Conservation (phyloP, 352 stramenopile genomes). For the Globisporangium takayamanum region DNA sequence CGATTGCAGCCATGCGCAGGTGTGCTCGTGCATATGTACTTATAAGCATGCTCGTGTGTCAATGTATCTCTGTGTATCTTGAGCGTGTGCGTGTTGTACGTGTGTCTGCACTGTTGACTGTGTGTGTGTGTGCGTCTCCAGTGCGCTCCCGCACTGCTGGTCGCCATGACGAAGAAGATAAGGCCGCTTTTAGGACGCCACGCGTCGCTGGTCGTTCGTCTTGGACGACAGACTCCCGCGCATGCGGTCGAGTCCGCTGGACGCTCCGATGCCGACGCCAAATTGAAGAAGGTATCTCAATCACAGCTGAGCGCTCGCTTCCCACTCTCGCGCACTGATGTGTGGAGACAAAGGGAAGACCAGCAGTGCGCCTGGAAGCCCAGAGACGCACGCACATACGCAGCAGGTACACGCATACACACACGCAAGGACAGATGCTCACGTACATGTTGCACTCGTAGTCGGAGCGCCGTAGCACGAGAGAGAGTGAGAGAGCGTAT, state of each 20-base stretch:
- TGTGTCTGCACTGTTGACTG: no score
- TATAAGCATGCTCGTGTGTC: no score
- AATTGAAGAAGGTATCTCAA: conserved; percentile 17
- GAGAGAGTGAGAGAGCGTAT: no score
- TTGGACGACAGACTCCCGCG: not conserved
- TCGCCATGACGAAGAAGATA: conserved; percentile 24
- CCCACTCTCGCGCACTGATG: not conserved
- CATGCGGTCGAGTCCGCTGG: conserved; percentile 8
- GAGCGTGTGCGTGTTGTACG: no score
- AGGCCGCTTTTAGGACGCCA: conserved; percentile 26
- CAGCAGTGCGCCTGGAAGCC: no score
- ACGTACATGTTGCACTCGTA: no score
- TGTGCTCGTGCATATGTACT: no score
- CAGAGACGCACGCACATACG: no score
- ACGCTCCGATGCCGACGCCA: conserved; percentile 8
- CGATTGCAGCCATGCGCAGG: no score
- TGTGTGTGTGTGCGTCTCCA: not conserved
- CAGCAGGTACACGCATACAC: not conserved
- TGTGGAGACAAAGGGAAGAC: not conserved
- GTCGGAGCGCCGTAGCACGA: not conserved
- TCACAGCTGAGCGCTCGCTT: conserved; percentile 7
- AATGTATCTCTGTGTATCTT: no score
- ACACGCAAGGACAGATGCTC: not conserved
- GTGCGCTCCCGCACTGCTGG: not conserved
- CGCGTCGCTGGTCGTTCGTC: not conserved